Evolutionary conservation across 805 yeast species (phyloP), one percentile per base, ranked within the genome.

Genomic region (Lachancea fermentati): DNA sequence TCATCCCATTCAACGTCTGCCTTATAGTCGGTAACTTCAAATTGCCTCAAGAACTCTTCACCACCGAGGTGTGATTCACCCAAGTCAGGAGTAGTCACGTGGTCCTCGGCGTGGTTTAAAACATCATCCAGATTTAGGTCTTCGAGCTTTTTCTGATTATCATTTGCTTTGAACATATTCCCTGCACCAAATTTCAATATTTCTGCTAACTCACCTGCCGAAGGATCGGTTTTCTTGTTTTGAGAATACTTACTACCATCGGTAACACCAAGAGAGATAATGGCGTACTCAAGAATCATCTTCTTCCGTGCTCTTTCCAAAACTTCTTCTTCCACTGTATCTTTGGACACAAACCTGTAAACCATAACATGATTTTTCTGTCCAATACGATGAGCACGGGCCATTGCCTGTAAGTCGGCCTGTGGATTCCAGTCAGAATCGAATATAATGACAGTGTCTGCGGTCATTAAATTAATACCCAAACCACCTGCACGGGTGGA

Each of bases 371-470:
- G 98, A 54, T 86, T 88, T 65, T 89, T 93, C 63, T 93, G 99
- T n/a, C 99, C 99, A 60, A 93, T 93, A 71, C 99, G 81, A 67
- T 93, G 99, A 2, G 98, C 98, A 66, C 98, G 79, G 0, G 98
- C 98, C 98, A 93, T 93, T 1, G 98, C 98, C 66, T 93, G 98
- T 55, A 93, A 71, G 72, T 93, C 98, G 0, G 98, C 98, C 63
- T 93, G 98, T 0, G 98, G 98, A 59, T 93, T 93, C 98, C 98
- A 93, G 67, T 93, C 98, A 4, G 96, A 86, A 65, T 93, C 98
- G 65, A 93, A 93, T 30, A 93, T 91, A 52, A 93, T 86, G 19
- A 93, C 99, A 5, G 99, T 93, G 58, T 93, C 99, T 3, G 99
- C 99, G 4, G 98, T 93, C 98, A 93, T 93, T 60, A 93, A 72